phyloP scores from a whole-genome alignment of 1,284 basidiomycete genomes.

The Fomitiporia mediterranea region DNA sequence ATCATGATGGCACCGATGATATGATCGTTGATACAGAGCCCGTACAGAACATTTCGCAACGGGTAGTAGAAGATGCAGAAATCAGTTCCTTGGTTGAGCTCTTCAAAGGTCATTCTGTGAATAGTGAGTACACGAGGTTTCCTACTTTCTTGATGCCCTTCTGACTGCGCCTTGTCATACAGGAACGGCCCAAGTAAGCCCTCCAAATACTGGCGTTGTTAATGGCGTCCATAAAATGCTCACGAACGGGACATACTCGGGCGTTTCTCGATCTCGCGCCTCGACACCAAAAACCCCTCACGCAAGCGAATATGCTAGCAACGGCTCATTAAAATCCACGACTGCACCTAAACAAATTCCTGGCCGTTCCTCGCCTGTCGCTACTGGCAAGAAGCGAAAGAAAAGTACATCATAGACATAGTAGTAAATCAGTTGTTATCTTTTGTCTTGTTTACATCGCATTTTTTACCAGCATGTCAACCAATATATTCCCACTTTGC shows the following conservation, averaged over 20 bases:
- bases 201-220: conserved; percentile 23
- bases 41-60: conserved; percentile 23
- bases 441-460: conserved; percentile 9
- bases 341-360: conserved; percentile 18
- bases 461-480: conserved; percentile 15
- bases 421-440: conserved; percentile 18
- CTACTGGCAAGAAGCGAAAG: conserved; percentile 36
- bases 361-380: conserved; percentile 24
- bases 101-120: conserved; percentile 45
- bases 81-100: conserved; percentile 45
- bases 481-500: too few relatives aligned
- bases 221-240: conserved; percentile 22
- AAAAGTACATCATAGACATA: conserved; percentile 28
- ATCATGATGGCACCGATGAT: conserved; percentile 30
- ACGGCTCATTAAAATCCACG: neutral
- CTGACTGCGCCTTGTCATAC: neutral
- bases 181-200: conserved; percentile 25
- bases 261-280: neutral
- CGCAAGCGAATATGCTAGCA: neutral
- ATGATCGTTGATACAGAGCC: conserved; percentile 22
- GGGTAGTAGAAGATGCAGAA: conserved; percentile 41
- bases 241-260: conserved; percentile 23
- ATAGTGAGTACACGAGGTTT: conserved; percentile 37
- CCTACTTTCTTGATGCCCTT: too few relatives aligned
- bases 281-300: neutral